These are phyloP conservation scores for Cronartium quercuum DNA, from an alignment of 1,284 basidiomycete species.

Conservation along the genomic window DNA sequence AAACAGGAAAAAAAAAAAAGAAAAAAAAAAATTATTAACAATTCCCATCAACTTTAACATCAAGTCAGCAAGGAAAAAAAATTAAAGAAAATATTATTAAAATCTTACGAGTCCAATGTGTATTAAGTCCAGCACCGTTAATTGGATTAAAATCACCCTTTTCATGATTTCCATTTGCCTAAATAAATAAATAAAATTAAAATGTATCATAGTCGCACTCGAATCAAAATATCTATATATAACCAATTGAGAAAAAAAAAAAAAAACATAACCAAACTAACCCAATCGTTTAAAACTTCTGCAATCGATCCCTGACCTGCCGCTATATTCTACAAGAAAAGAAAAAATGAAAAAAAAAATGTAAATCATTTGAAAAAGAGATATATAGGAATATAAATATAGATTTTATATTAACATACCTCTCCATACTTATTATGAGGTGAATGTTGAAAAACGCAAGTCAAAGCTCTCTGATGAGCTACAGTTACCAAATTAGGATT, in stretches of 20 bases:
- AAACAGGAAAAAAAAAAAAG: neutral
- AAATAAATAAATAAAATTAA: no score
- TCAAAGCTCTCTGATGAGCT: neutral
- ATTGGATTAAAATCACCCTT: conserved; percentile 4
- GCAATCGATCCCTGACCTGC: conserved; percentile 14
- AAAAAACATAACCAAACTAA: conserved; percentile 13
- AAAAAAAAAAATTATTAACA: neutral
- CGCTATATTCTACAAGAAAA: conserved; percentile 11
- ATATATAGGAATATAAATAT: neutral
- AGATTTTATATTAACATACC: neutral
- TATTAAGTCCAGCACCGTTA: neutral
- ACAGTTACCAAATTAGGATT: neutral
- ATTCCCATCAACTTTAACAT: neutral
- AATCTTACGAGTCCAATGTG: conserved; percentile 28
- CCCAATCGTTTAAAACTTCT: conserved; percentile 20
- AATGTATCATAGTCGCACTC: no score
- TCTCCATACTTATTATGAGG: conserved; percentile 25
- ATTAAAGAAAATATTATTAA: neutral
- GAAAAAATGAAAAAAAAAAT: neutral
- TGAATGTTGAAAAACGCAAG: conserved; percentile 24
- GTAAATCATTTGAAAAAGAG: neutral
- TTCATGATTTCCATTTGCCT: no score
- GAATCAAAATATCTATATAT: no score
- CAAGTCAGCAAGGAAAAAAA: neutral
- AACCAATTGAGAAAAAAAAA: no score